Evolutionary conservation across 768 basidiomycete genomes (phyloP).

Genomic region (Holtermanniella nyarrowii): DNA sequence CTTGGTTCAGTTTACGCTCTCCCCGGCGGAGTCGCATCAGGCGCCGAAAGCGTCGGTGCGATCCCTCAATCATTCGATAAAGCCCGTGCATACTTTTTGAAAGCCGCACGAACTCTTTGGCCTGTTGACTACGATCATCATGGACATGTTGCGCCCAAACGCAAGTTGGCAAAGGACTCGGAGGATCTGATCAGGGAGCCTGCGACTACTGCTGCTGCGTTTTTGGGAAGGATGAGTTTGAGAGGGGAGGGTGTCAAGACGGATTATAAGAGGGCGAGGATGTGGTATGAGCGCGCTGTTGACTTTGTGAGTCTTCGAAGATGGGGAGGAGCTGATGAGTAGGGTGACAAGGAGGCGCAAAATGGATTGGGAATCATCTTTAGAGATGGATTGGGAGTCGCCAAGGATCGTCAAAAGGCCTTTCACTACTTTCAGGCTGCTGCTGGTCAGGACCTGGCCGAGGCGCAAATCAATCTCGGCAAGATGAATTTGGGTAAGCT

Average conservation of each 20-base stretch:
- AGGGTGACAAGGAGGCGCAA: constrained; percentile 75
- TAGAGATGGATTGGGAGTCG: constrained; percentile 71
- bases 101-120: constrained; percentile 78
- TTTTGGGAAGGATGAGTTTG: constrained; percentile 85
- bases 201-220: constrained; percentile 73
- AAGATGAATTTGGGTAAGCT: constrained; percentile 47
- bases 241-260: constrained; percentile 81
- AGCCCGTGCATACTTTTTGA: constrained; percentile 72
- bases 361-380: constrained; percentile 88
- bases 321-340: constrained; percentile 40
- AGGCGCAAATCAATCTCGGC: constrained; percentile 82
- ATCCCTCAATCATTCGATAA: constrained; percentile 65
- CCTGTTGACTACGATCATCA: constrained; percentile 42
- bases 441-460: constrained; percentile 76
- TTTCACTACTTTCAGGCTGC: constrained; percentile 62
- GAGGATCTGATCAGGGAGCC: constrained; percentile 47
- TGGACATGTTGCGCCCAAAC: constrained; percentile 17
- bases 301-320: constrained; percentile 24
- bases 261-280: constrained; percentile 64
- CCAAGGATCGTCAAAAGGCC: constrained; percentile 57
- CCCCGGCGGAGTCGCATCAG: constrained; percentile 69
- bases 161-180: constrained; percentile 40
- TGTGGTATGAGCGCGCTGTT: constrained; percentile 85
- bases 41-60: constrained; percentile 86
- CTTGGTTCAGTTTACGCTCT: constrained; percentile 82